Evolutionary conservation across 2,329 filamentous ascomycete species (phyloP).

Genomic region (Ophiostoma perfectum): DNA sequence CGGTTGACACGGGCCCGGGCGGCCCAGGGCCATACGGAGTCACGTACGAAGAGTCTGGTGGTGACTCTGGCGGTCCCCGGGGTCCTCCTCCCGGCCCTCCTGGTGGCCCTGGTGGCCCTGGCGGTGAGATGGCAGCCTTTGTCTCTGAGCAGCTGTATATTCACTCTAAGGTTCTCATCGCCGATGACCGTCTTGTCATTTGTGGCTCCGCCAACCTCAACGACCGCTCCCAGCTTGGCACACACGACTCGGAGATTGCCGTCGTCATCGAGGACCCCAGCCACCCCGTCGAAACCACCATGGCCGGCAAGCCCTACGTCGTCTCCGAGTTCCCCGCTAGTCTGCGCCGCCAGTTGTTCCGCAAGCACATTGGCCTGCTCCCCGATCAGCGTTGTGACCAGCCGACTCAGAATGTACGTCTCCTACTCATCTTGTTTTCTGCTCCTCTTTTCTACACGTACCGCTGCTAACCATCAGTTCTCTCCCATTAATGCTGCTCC

Average conservation of each 20-base stretch:
- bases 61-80: background rate
- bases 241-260: conserved; percentile 83
- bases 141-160: conserved; percentile 60
- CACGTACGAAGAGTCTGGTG: background rate
- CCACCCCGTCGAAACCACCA: conserved; percentile 58
- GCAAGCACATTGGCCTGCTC: conserved; percentile 81
- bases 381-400: conserved; percentile 63
- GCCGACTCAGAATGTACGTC: conserved; percentile 59
- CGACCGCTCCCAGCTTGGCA: conserved; percentile 68
- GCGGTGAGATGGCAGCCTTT: conserved; percentile 52
- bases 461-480: conserved; percentile 38
- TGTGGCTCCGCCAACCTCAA: conserved; percentile 63
- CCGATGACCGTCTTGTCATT: conserved; percentile 75
- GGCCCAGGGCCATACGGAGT: conserved; percentile 26
- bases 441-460: too few species aligned
- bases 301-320: conserved; percentile 66
- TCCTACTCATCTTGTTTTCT: too few species aligned
- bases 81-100: background rate
- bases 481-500: conserved; percentile 60
- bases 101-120: conserved; percentile 22
- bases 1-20: conserved; percentile 6
- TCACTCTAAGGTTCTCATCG: conserved; percentile 68
- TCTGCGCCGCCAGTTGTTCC: conserved; percentile 76
- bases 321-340: conserved; percentile 71
- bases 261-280: conserved; percentile 77